Base-by-base conservation (phyloP, 164 flowering plant genomes). In the Akebia trifoliata region DNA sequence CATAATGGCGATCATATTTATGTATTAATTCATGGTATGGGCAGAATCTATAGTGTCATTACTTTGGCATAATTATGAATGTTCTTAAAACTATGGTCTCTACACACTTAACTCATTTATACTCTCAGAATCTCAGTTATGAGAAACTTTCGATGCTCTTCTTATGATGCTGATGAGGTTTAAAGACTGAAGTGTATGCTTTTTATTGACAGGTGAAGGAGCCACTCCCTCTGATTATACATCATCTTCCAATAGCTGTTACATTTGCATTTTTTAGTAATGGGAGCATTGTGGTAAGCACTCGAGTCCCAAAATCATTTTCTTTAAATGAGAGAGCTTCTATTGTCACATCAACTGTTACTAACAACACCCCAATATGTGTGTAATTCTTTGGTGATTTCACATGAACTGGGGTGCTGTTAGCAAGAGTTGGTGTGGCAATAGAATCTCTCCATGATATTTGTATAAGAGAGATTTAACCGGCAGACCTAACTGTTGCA, bases 221-320 rank as follows among this genome's bases (percentile, higher is more conserved):
- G 54, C 95, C 98, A 45, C 79, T 88, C 65, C 81, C 95, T 5
- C 67, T 91, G 75, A 91, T 77, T 45, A 55, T 91, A 54, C 96
- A 88, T 64, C 96, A 91, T 74, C 86, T 88, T 31, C 98, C 98
- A 34, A 76, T 91, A 67, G 92, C 98, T 57, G 77, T 91, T 25
- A 84, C 98, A 25, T 91, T 85, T 77, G 98, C 81, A 56, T 76
- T 88, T 78, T 73, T 88, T 57, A 79, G 79, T 56, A 50, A 62
- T 61, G 96, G 80, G 54, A 67, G 70, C 72, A 74, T 59, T 52
- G 57, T 88, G 90, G 96, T 88, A 78, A 26, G 90, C 10, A n/a
- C 37, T 22, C 21, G 40, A 39, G 26, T 58, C 48, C 26, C 14
- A 39, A 38, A 31, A 36, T 2, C 0, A 1, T 11, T 30, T 21